These are phyloP conservation scores for Ballota nigra DNA, from an alignment of 257 asterid genomes.

Conservation along the genomic window DNA sequence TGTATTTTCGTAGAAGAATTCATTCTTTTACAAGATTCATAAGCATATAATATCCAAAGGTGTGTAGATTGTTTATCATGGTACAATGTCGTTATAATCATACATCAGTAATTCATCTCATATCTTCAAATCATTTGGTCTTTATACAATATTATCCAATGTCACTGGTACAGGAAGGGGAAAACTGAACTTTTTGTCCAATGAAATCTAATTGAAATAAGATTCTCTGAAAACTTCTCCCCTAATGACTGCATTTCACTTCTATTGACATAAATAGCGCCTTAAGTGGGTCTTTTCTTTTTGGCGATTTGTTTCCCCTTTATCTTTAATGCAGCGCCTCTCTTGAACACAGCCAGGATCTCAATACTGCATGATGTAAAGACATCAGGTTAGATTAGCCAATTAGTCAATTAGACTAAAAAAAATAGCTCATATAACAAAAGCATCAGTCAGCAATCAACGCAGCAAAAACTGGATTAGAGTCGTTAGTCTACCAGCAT, in stretches of 20 bases:
- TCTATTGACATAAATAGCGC: conserved; percentile 22
- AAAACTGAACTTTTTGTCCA: conserved; percentile 8
- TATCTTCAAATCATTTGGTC: conserved; percentile 23
- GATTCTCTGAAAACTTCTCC: neutral
- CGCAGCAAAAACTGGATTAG: conserved; percentile 5
- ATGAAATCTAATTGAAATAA: conserved; percentile 10
- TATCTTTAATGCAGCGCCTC: conserved; percentile 45
- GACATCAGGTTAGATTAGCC: conserved; percentile 17
- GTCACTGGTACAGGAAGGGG: neutral
- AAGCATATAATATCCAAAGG: conserved; percentile 20
- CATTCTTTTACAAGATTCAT: conserved; percentile 33
- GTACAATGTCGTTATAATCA: conserved; percentile 8
- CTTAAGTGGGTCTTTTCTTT: conserved; percentile 44
- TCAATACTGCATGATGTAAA: conserved; percentile 66
- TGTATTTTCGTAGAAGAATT: conserved; percentile 12
- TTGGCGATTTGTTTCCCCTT: conserved; percentile 60
- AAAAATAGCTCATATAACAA: conserved; percentile 5
- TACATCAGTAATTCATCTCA: conserved; percentile 23
- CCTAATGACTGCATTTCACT: conserved; percentile 2
- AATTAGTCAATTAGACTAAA: neutral
- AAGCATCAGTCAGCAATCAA: conserved; percentile 13
- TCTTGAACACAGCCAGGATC: conserved; percentile 81
- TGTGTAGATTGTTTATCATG: conserved; percentile 25
- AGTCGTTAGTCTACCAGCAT: neutral
- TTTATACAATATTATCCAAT: conserved; percentile 22